phyloP scores from a whole-genome alignment of 805 yeast genomes.

The Candida quercuum region DNA sequence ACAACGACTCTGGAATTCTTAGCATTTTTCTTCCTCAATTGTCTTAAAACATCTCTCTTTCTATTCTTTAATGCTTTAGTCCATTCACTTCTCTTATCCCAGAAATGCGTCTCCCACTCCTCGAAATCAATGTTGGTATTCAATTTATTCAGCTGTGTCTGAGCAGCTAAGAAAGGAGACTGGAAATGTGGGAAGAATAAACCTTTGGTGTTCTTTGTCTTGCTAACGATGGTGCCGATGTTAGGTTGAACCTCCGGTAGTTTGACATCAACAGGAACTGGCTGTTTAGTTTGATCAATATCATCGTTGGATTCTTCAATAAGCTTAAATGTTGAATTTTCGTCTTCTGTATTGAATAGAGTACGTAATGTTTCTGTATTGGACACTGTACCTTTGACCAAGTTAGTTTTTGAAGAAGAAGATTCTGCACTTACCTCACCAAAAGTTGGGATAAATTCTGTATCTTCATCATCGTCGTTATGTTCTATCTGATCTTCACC shows the following conservation, averaged over 20 bases:
- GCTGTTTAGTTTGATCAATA: conserved; percentile 32
- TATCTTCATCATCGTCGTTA: conserved; percentile 25
- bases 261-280: conserved; percentile 21
- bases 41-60: conserved; percentile 67
- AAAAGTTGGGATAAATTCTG: conserved; percentile 47
- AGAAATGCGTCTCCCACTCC: conserved; percentile 72
- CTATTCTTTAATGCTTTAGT: conserved; percentile 69
- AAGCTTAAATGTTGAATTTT: conserved; percentile 34
- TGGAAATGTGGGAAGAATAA: conserved; percentile 79
- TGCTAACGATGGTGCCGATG: conserved; percentile 16
- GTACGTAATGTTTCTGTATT: conserved; percentile 61
- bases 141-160: conserved; percentile 67
- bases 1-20: conserved; percentile 18
- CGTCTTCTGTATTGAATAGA: conserved; percentile 45
- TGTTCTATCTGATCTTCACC: conserved; percentile 17
- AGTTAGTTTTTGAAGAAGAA: conserved; percentile 2
- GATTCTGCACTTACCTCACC: conserved; percentile 21
- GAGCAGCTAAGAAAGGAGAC: conserved; percentile 85
- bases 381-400: conserved; percentile 27
- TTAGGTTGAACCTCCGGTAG: conserved; percentile 15
- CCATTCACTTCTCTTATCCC: conserved; percentile 78
- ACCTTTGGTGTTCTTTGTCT: conserved; percentile 36
- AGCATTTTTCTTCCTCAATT: conserved; percentile 39
- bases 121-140: conserved; percentile 28
- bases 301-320: conserved; percentile 43